A percentile compares a stretch with the other conserved stretches of the same genome.
These are phyloP conservation scores for Saccharomycopsis microspora DNA, from an alignment of 805 yeast species.

Conservation along the genomic window DNA sequence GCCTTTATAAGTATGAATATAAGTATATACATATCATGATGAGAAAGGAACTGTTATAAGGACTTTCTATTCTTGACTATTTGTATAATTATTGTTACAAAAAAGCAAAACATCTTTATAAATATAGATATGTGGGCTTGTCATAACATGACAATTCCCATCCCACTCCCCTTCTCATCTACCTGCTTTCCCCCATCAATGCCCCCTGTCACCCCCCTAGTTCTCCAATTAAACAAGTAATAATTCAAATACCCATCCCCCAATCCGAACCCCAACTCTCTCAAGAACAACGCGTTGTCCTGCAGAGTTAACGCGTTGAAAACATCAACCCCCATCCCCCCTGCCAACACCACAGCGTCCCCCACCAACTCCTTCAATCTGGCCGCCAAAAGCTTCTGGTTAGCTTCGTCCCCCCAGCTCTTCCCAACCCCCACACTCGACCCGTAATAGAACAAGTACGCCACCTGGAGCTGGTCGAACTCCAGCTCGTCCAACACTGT, in stretches of 20 bases:
- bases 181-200: conserved; percentile 43
- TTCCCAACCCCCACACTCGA: conserved; percentile 46
- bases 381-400: conserved; percentile 34
- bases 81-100: too few species aligned
- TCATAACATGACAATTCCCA: conserved; percentile 82
- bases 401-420: conserved; percentile 28
- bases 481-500: conserved; percentile 57
- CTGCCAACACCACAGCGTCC: conserved; percentile 71
- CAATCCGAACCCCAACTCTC: conserved; percentile 75
- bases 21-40: too few species aligned
- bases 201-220: conserved; percentile 78
- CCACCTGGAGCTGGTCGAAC: conserved; percentile 66
- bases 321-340: conserved; percentile 65
- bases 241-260: conserved; percentile 92
- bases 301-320: conserved; percentile 88
- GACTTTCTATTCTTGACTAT: too few species aligned
- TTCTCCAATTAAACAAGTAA: conserved; percentile 82
- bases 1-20: too few species aligned
- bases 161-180: conserved; percentile 53
- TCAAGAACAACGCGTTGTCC: conserved; percentile 77
- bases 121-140: not conserved
- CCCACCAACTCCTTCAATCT: conserved; percentile 52
- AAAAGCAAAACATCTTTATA: too few species aligned
- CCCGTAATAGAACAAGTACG: conserved; percentile 86
- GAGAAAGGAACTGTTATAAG: too few species aligned